Evolutionary conservation across 805 yeast genomes (phyloP).

Genomic region (Nakazawaea sp.): DNA sequence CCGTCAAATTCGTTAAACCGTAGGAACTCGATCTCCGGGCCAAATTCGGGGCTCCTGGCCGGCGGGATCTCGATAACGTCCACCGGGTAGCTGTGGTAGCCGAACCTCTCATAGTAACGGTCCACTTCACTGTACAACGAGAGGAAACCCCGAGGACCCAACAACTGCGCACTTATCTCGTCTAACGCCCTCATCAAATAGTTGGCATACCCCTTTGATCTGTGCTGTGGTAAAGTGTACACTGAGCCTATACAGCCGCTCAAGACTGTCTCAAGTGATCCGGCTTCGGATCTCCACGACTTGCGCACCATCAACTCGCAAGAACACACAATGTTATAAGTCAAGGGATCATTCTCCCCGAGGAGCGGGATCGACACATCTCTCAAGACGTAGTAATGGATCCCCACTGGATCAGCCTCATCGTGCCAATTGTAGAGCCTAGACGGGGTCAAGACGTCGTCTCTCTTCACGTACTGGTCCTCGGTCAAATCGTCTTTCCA

Average conservation of each 20-base stretch:
- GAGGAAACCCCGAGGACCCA: slow-evolving; percentile 26
- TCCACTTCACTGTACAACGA: slow-evolving; percentile 74
- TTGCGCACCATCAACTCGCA: slow-evolving; percentile 22
- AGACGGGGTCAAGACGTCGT: slow-evolving; percentile 13
- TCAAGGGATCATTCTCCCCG: slow-evolving; percentile 6
- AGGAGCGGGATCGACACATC: slow-evolving; percentile 11
- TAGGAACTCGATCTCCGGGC: neutral
- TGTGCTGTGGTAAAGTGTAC: slow-evolving; percentile 37
- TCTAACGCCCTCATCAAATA: slow-evolving; percentile 34
- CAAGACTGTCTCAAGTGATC: slow-evolving; percentile 1
- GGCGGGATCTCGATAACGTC: slow-evolving; percentile 1
- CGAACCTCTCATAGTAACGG: slow-evolving; percentile 56
- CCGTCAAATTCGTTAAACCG: slow-evolving; percentile 6
- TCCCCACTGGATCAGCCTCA: slow-evolving; percentile 15
- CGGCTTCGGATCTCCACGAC: slow-evolving; percentile 10
- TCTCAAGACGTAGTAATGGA: slow-evolving; percentile 20
- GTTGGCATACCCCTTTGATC: slow-evolving; percentile 53
- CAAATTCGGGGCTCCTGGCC: no score
- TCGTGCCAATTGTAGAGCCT: slow-evolving; percentile 17
- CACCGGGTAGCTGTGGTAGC: slow-evolving; percentile 33
- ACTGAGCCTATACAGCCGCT: slow-evolving; percentile 52
- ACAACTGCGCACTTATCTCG: slow-evolving; percentile 13
- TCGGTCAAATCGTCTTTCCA: slow-evolving; percentile 22
- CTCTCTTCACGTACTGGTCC: slow-evolving; percentile 19
- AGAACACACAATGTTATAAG: slow-evolving; percentile 19